These are phyloP conservation scores for Aspergillus wentii DNA, from an alignment of 495 filamentous ascomycete species.

Conservation along the genomic window DNA sequence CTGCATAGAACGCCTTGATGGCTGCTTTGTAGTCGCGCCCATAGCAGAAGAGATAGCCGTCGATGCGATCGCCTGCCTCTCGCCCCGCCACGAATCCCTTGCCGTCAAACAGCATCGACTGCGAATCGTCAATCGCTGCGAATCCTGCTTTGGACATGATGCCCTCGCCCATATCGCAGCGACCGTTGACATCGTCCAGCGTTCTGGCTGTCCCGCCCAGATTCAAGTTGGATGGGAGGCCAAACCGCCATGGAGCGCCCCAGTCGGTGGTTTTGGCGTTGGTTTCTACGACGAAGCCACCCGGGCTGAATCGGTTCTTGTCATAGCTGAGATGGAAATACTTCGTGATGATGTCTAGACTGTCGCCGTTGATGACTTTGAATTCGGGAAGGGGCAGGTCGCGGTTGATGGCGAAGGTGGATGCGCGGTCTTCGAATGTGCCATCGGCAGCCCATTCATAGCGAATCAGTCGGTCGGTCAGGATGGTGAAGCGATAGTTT, in stretches of 20 bases:
- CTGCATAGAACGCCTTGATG: conserved; percentile 48
- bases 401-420: conserved; percentile 51
- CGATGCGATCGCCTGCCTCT: conserved; percentile 34
- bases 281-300: conserved; percentile 35
- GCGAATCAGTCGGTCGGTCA: conserved; percentile 46
- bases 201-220: conserved; percentile 52
- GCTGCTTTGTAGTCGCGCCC: conserved; percentile 49
- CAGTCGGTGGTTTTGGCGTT: conserved; percentile 26
- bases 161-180: conserved; percentile 41
- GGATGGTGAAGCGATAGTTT: conserved; percentile 51
- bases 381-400: conserved; percentile 43
- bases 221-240: conserved; percentile 29
- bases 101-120: conserved; percentile 52
- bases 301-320: conserved; percentile 42
- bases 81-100: conserved; percentile 42
- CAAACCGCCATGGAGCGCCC: conserved; percentile 41
- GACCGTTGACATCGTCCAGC: conserved; percentile 47
- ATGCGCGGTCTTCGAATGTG: conserved; percentile 53
- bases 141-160: conserved; percentile 42
- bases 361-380: conserved; percentile 30
- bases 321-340: conserved; percentile 48
- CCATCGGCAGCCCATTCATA: conserved; percentile 54
- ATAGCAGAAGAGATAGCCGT: conserved; percentile 56
- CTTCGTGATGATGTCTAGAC: conserved; percentile 45
- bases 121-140: conserved; percentile 47